These are phyloP conservation scores for Citrus medica DNA, from an alignment of 345 rosid genomes.

Conservation along the genomic window DNA sequence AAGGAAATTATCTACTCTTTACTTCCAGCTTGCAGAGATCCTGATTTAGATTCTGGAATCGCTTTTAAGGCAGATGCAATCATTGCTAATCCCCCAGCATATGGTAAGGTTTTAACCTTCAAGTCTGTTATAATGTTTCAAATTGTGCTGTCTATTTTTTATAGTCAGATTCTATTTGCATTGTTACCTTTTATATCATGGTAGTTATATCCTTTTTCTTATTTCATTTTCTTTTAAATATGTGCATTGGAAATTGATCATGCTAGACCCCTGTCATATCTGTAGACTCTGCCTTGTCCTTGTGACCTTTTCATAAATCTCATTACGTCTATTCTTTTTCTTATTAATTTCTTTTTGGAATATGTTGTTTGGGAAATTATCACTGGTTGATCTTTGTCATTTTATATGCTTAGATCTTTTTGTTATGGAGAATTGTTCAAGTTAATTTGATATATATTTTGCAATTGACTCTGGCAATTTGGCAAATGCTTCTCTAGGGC, in stretches of 20 bases:
- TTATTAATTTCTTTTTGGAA: not conserved
- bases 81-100: conserved; percentile 98
- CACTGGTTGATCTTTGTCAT: not conserved
- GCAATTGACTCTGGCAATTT: conserved; percentile 21
- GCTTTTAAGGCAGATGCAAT: conserved; percentile 95
- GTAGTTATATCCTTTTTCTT: not conserved
- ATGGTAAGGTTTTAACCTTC: conserved; percentile 50
- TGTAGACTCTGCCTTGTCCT: not conserved
- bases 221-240: not conserved
- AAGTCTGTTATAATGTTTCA: not conserved
- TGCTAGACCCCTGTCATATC: not conserved
- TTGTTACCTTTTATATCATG: too few relatives aligned
- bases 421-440: not conserved
- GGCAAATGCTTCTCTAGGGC: conserved; percentile 54
- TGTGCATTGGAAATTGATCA: not conserved
- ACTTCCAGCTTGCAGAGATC: conserved; percentile 90
- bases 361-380: not conserved
- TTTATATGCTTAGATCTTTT: not conserved
- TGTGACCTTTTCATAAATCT: not conserved
- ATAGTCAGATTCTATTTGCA: not conserved
- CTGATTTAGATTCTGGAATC: conserved; percentile 83
- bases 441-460: not conserved
- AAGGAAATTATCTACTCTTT: conserved; percentile 82
- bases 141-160: not conserved
- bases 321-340: not conserved